Evolutionary conservation across 1,284 basidiomycete genomes (phyloP).

Genomic region (Ceratobasidium theobromae): DNA sequence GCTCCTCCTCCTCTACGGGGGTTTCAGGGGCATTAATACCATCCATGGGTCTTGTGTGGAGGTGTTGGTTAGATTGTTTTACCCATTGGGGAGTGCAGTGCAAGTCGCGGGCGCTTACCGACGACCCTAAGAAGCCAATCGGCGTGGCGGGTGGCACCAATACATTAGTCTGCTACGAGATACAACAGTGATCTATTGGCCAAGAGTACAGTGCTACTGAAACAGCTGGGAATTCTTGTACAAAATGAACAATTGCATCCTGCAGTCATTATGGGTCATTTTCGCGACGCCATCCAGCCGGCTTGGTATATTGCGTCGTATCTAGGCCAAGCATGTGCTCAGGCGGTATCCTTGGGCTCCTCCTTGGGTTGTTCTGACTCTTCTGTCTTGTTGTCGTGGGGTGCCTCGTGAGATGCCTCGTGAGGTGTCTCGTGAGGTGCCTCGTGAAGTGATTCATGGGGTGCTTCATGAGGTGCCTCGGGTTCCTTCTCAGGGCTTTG

Average conservation of each 20-base stretch:
- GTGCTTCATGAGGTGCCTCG: neutral
- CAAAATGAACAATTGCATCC: slow-evolving; percentile 12
- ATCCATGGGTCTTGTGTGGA: neutral
- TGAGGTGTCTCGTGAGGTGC: neutral
- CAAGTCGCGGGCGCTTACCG: neutral
- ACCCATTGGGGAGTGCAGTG: neutral
- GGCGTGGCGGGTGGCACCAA: too few species aligned
- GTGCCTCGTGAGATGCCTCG: neutral
- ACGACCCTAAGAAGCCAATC: too few species aligned
- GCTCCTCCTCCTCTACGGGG: slow-evolving; percentile 24
- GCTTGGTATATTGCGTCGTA: too few species aligned
- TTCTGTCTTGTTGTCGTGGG: neutral
- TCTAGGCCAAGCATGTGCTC: neutral
- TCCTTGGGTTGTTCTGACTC: neutral
- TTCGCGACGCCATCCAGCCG: too few species aligned
- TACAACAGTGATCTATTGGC: slow-evolving; percentile 20
- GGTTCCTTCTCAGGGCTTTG: neutral
- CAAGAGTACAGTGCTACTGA: slow-evolving; percentile 20
- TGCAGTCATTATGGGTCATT: neutral
- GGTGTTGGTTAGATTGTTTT: neutral
- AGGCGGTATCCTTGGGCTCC: neutral
- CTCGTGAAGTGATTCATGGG: neutral
- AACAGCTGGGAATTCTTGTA: slow-evolving; percentile 29
- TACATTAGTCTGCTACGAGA: too few species aligned
- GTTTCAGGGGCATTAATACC: slow-evolving; percentile 12